phyloP scores from a whole-genome alignment of 2,329 filamentous ascomycete species.

The Beauveria australis region DNA sequence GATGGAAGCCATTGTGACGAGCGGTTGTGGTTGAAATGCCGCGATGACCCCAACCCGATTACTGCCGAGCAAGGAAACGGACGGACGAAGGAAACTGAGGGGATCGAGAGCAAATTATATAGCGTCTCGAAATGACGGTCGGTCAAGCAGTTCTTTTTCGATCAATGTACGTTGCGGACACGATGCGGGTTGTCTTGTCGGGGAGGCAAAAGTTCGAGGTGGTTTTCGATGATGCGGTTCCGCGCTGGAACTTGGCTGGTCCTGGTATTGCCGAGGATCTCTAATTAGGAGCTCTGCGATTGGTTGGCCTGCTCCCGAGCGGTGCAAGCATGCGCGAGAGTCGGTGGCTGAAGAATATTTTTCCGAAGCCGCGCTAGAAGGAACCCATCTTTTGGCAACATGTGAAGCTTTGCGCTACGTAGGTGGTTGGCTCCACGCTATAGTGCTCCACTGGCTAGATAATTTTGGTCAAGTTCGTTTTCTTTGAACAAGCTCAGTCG shows the following conservation, averaged over 20 bases:
- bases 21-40: not conserved
- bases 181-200: constrained; percentile 4
- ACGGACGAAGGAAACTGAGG: not conserved
- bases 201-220: constrained; percentile 11
- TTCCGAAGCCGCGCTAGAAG: constrained; percentile 11
- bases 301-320: constrained; percentile 27
- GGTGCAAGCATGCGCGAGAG: constrained; percentile 16
- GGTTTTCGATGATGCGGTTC: not conserved
- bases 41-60: constrained; percentile 8
- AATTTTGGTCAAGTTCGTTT: not conserved
- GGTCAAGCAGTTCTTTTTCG: not conserved
- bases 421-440: not conserved
- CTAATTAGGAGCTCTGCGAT: constrained; percentile 36
- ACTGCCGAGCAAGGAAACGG: not conserved
- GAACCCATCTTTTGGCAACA: not conserved
- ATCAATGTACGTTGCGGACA: not conserved
- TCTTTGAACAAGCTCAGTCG: not conserved
- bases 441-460: not conserved
- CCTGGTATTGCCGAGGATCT: constrained; percentile 42
- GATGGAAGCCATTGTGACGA: constrained; percentile 45
- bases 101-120: no score
- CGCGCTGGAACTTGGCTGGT: constrained; percentile 3
- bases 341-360: constrained; percentile 22
- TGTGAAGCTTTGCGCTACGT: constrained; percentile 20
- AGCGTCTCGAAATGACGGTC: not conserved